Evolutionary conservation across 176 grass and related monocot genomes (phyloP).

Genomic region (Puccinellia tenuiflora): DNA sequence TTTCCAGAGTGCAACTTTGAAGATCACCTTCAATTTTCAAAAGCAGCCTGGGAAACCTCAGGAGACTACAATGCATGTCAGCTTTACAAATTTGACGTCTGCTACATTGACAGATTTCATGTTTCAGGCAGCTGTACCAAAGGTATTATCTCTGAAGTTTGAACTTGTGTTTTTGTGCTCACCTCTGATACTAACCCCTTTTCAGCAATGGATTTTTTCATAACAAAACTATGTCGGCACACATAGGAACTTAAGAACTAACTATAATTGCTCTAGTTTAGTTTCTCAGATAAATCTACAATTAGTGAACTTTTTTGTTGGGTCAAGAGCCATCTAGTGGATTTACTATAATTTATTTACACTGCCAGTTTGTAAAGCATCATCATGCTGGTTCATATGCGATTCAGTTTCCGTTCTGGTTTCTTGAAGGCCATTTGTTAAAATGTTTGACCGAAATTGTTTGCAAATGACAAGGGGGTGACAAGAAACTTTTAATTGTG

Average conservation of each 20-base stretch:
- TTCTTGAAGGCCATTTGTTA: neutral
- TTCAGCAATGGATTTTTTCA: neutral
- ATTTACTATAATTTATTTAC: neutral
- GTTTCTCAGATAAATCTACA: slow-evolving; percentile 1
- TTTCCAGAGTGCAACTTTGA: slow-evolving; percentile 86
- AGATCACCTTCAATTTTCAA: slow-evolving; percentile 73
- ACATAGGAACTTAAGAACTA: neutral
- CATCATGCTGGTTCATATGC: neutral
- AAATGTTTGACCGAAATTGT: neutral
- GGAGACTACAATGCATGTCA: slow-evolving; percentile 62
- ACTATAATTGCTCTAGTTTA: neutral
- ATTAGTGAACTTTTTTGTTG: neutral
- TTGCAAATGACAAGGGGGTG: neutral
- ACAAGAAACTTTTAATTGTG: neutral
- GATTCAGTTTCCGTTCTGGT: neutral
- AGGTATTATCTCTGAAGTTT: slow-evolving; percentile 42
- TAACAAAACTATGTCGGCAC: neutral
- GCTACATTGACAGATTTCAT: slow-evolving; percentile 73
- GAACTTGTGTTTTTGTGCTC: neutral
- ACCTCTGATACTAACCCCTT: neutral
- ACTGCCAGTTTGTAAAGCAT: neutral
- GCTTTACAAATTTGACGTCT: slow-evolving; percentile 83
- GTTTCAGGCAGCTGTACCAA: slow-evolving; percentile 98
- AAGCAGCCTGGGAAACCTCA: slow-evolving; percentile 76
- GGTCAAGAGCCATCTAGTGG: neutral